Conservation (phyloP, 2,329 filamentous ascomycete genomes). For the Dactylonectria estremocensis region DNA sequence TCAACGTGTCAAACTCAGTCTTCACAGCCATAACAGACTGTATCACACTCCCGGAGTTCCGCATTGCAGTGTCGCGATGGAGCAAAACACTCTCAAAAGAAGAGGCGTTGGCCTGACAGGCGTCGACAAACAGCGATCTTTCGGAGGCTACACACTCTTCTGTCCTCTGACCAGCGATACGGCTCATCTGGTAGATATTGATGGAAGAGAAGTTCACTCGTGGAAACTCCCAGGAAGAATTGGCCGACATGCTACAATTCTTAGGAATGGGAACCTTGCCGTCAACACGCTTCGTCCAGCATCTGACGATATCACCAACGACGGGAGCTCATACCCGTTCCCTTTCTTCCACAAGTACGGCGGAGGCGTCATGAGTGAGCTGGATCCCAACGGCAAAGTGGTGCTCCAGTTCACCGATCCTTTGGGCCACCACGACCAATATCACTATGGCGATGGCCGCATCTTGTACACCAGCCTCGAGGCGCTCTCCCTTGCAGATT, state of each 20-base stretch:
- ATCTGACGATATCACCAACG: constrained; percentile 31
- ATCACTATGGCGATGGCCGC: constrained; percentile 48
- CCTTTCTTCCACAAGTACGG: constrained; percentile 52
- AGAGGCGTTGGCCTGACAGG: constrained; percentile 49
- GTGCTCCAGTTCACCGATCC: constrained; percentile 48
- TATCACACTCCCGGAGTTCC: too few species aligned
- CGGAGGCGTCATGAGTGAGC: constrained; percentile 50
- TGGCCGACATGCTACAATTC: constrained; percentile 47
- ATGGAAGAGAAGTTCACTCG: constrained; percentile 48
- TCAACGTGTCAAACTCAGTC: not conserved
- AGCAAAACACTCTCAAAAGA: constrained; percentile 51
- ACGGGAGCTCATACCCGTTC: constrained; percentile 45
- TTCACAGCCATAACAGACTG: too few species aligned
- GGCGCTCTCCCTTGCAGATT: constrained; percentile 45
- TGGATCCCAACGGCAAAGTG: constrained; percentile 43
- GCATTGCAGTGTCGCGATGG: constrained; percentile 33
- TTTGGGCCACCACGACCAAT: constrained; percentile 50
- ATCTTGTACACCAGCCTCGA: constrained; percentile 49
- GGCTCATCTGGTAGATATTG: constrained; percentile 48
- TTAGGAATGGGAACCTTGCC: constrained; percentile 49
- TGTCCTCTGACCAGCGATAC: constrained; percentile 48
- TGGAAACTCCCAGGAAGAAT: constrained; percentile 51
- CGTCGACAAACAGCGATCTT: constrained; percentile 44
- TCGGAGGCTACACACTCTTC: constrained; percentile 50
- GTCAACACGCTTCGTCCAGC: constrained; percentile 47